These are phyloP conservation scores for Colletotrichum liriopes DNA, from an alignment of 2,329 filamentous ascomycete species.

Conservation along the genomic window DNA sequence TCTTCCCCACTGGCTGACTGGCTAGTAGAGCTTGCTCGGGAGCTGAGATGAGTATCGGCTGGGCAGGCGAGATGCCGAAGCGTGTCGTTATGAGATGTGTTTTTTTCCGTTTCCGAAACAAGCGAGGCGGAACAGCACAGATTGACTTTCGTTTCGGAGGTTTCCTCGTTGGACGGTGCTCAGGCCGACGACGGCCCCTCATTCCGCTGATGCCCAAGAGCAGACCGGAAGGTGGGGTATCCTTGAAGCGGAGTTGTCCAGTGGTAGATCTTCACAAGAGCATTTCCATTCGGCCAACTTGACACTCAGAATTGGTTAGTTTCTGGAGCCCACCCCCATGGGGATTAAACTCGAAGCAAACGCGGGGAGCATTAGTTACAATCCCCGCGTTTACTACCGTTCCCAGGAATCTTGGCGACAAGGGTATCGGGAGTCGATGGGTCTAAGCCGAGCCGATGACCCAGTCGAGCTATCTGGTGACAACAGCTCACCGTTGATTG, in stretches of 20 bases:
- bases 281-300: not conserved
- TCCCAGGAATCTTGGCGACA: too few species aligned
- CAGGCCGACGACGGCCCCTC: constrained; percentile 26
- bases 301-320: not conserved
- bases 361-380: not conserved
- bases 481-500: not conserved
- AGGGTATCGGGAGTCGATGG: constrained; percentile 7
- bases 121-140: not conserved
- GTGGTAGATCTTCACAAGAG: not conserved
- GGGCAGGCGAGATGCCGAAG: constrained; percentile 24
- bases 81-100: constrained; percentile 3
- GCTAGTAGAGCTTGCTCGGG: constrained; percentile 5
- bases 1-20: not conserved
- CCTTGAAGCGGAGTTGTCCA: not conserved
- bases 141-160: constrained; percentile 15
- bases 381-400: not conserved
- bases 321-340: constrained; percentile 5
- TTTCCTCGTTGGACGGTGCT: not conserved
- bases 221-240: constrained; percentile 15
- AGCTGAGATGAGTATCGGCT: constrained; percentile 22
- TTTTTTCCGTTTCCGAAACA: constrained; percentile 18
- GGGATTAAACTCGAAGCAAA: not conserved
- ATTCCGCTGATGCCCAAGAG: not conserved
- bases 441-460: constrained; percentile 34
- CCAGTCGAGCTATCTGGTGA: not conserved